These are phyloP conservation scores for Cladorrhinum sp. DNA, from an alignment of 2,329 filamentous ascomycete genomes.

Conservation along the genomic window DNA sequence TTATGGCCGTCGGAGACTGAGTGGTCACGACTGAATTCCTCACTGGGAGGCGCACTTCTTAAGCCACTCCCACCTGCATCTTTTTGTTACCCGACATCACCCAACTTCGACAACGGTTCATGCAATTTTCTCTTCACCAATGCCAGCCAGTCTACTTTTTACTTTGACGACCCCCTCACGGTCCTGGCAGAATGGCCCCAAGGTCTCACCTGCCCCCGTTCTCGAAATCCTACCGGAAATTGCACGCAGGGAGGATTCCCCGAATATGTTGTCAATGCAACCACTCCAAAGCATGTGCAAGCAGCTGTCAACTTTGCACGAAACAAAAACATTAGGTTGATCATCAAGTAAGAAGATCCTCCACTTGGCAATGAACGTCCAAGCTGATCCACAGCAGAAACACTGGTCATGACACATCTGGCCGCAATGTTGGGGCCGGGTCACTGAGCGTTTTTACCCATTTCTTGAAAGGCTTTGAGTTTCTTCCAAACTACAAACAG, in stretches of 20 bases:
- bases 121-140: conserved; percentile 25
- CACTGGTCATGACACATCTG: conserved; percentile 53
- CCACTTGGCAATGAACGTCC: background rate
- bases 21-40: conserved; percentile 30
- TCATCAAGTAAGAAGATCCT: conserved; percentile 38
- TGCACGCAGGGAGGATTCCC: conserved; percentile 37
- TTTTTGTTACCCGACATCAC: conserved; percentile 31
- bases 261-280: conserved; percentile 38
- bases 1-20: conserved; percentile 18
- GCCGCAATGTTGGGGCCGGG: conserved; percentile 56
- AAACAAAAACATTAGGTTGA: conserved; percentile 42
- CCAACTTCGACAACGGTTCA: conserved; percentile 25
- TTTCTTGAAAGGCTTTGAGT: conserved; percentile 42
- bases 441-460: conserved; percentile 54
- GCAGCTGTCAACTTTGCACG: conserved; percentile 39
- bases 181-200: conserved; percentile 33
- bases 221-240: conserved; percentile 26
- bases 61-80: conserved; percentile 31
- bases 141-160: conserved; percentile 27
- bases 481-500: conserved; percentile 34
- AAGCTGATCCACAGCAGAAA: conserved; percentile 32
- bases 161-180: conserved; percentile 33
- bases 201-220: conserved; percentile 32
- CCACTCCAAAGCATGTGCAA: conserved; percentile 35
- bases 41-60: conserved; percentile 31